Evolutionary conservation across 1,139 yeast genomes (phyloP).

Genomic region (Wickerhamomyces sp.): DNA sequence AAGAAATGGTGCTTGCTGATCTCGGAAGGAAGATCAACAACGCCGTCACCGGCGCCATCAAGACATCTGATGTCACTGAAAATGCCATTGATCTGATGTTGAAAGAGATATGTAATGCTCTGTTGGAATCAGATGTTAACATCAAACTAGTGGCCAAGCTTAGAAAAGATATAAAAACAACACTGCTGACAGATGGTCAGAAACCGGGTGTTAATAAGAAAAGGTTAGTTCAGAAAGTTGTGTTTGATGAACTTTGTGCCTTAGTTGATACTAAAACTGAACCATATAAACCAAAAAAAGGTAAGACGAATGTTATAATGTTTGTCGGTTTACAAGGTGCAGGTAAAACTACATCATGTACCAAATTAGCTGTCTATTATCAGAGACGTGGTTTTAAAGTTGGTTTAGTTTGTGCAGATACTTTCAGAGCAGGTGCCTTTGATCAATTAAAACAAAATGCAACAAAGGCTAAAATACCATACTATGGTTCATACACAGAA

Average conservation of each 20-base stretch:
- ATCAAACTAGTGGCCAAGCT: constrained; percentile 74
- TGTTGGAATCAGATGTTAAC: constrained; percentile 89
- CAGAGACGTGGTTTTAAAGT: constrained; percentile 92
- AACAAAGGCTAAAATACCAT: constrained; percentile 90
- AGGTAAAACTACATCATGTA: constrained; percentile 97
- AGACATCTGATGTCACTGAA: constrained; percentile 56
- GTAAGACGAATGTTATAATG: constrained; percentile 74
- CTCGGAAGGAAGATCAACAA: constrained; percentile 80
- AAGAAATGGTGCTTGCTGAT: constrained; percentile 86
- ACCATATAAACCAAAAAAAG: constrained; percentile 85
- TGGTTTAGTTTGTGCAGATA: constrained; percentile 97
- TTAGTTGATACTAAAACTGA: constrained; percentile 66
- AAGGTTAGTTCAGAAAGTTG: constrained; percentile 82
- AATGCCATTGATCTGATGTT: constrained; percentile 62
- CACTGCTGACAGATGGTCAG: constrained; percentile 37
- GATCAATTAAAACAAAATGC: constrained; percentile 98
- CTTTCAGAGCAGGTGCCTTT: constrained; percentile 99
- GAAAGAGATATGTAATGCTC: constrained; percentile 85
- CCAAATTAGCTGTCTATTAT: constrained; percentile 91
- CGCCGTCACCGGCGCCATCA: constrained; percentile 69
- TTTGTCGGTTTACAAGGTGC: constrained; percentile 98
- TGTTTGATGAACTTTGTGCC: constrained; percentile 85
- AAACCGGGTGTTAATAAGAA: constrained; percentile 48
- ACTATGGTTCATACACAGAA: constrained; percentile 91
- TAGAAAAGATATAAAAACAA: constrained; percentile 65